Percentiles rank a stretch among this genome's conserved stretches.
These are phyloP conservation scores for Fraxinus anomala DNA, from an alignment of 257 asterid genomes.

Conservation along the genomic window DNA sequence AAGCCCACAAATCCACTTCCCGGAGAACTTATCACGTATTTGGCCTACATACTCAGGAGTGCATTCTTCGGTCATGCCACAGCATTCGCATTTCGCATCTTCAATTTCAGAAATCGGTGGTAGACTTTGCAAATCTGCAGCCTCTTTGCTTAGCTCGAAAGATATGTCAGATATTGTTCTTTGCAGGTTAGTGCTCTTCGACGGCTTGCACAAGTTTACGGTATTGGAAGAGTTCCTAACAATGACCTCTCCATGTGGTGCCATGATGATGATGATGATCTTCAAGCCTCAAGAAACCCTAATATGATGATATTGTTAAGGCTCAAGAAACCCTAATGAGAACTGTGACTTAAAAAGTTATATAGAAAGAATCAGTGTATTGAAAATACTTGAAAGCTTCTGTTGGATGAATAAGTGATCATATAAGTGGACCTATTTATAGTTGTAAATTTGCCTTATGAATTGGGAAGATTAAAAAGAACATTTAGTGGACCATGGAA, in stretches of 20 bases:
- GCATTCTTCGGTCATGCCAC: slow-evolving; percentile 33
- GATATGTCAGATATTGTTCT: slow-evolving; percentile 1
- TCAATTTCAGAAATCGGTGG: slow-evolving; percentile 27
- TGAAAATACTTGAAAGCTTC: not conserved
- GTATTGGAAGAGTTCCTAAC: not conserved
- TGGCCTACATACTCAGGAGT: slow-evolving; percentile 20
- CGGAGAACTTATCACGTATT: slow-evolving; percentile 18
- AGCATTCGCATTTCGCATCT: slow-evolving; percentile 33
- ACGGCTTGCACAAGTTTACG: not conserved
- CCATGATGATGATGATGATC: not conserved
- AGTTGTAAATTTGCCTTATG: not conserved
- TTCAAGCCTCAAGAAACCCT: not conserved
- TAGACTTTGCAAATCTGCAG: slow-evolving; percentile 6
- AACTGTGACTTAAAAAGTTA: no score
- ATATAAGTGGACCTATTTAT: slow-evolving; percentile 12
- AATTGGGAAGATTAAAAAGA: not conserved
- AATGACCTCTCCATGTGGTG: slow-evolving; percentile 28
- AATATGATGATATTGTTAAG: no score
- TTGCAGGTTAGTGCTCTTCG: not conserved
- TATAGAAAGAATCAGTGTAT: not conserved
- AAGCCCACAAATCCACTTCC: slow-evolving; percentile 33
- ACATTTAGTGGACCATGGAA: slow-evolving; percentile 32
- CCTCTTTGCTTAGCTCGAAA: not conserved
- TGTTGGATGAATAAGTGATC: not conserved
- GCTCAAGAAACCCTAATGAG: not conserved